phyloP scores from a whole-genome alignment of 805 yeast genomes.

The Zygoascus bituminiphila region DNA sequence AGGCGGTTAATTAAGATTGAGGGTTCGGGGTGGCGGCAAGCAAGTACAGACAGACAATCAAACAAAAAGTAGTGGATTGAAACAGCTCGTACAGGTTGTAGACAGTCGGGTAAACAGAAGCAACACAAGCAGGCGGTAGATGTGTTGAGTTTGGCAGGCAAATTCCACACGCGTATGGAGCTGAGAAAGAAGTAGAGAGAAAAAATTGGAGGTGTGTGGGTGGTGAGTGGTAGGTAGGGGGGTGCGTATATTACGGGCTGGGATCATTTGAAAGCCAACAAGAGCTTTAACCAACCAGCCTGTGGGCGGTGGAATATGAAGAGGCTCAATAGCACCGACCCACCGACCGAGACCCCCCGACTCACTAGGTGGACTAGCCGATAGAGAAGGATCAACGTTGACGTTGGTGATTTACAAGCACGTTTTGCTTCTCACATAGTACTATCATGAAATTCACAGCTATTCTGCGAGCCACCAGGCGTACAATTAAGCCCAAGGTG shows the following conservation, averaged over 20 bases:
- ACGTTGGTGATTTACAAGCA: no score
- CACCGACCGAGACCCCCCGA: no score
- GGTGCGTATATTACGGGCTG: not conserved
- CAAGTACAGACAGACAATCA: no score
- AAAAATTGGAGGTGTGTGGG: constrained; percentile 6
- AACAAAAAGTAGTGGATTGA: not conserved
- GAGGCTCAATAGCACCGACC: no score
- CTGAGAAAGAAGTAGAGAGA: constrained; percentile 5
- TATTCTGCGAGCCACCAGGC: constrained; percentile 12
- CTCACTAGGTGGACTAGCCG: no score
- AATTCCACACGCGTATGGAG: constrained; percentile 5
- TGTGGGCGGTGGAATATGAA: no score
- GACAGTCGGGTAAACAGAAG: not conserved
- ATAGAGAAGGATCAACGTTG: no score
- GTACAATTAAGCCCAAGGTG: constrained; percentile 9
- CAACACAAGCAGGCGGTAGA: not conserved
- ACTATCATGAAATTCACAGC: not conserved
- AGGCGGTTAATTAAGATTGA: no score
- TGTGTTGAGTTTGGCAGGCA: not conserved
- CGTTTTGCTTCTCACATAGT: no score
- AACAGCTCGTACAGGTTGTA: not conserved
- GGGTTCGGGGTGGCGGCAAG: no score
- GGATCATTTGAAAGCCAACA: no score
- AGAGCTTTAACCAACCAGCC: no score
- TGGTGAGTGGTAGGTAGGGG: not conserved